Evolutionary conservation across 495 filamentous ascomycete genomes (phyloP).

Genomic region (Hypoxylon fragiforme): DNA sequence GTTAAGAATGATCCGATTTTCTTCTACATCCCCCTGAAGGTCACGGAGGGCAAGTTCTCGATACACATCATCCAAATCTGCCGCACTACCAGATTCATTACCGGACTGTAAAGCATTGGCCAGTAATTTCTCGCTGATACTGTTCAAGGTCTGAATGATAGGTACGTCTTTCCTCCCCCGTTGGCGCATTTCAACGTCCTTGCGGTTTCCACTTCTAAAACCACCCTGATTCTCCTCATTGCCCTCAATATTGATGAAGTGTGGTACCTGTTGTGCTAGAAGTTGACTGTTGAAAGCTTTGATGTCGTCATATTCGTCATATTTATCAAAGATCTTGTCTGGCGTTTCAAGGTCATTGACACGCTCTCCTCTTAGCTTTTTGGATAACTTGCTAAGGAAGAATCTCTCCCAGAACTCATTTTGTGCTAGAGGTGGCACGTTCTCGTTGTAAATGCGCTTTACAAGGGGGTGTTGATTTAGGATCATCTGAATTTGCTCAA

Average conservation of each 20-base stretch:
- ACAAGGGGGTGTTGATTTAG: slow-evolving; percentile 92
- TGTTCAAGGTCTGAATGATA: slow-evolving; percentile 84
- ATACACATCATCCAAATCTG: slow-evolving; percentile 75
- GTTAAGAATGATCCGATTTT: slow-evolving; percentile 77
- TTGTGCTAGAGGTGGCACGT: slow-evolving; percentile 80
- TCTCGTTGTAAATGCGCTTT: slow-evolving; percentile 88
- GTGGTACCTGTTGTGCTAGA: slow-evolving; percentile 68
- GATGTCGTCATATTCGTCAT: slow-evolving; percentile 71
- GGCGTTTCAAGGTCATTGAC: slow-evolving; percentile 71
- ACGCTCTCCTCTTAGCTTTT: slow-evolving; percentile 87
- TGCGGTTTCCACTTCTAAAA: slow-evolving; percentile 72
- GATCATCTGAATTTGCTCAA: slow-evolving; percentile 91
- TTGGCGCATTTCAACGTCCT: slow-evolving; percentile 86
- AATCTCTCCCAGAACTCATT: slow-evolving; percentile 89
- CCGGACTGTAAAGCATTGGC: slow-evolving; percentile 80
- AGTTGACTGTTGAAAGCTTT: slow-evolving; percentile 51
- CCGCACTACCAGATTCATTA: slow-evolving; percentile 57
- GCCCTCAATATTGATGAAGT: slow-evolving; percentile 87
- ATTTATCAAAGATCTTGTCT: slow-evolving; percentile 81
- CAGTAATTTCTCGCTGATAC: slow-evolving; percentile 86
- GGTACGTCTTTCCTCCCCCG: slow-evolving; percentile 45
- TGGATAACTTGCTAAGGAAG: slow-evolving; percentile 85
- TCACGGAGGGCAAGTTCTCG: slow-evolving; percentile 78
- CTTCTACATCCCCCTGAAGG: slow-evolving; percentile 71
- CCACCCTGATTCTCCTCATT: slow-evolving; percentile 86